Conservation (phyloP, 2,329 filamentous ascomycete genomes). For the Epichloe baconii region DNA sequence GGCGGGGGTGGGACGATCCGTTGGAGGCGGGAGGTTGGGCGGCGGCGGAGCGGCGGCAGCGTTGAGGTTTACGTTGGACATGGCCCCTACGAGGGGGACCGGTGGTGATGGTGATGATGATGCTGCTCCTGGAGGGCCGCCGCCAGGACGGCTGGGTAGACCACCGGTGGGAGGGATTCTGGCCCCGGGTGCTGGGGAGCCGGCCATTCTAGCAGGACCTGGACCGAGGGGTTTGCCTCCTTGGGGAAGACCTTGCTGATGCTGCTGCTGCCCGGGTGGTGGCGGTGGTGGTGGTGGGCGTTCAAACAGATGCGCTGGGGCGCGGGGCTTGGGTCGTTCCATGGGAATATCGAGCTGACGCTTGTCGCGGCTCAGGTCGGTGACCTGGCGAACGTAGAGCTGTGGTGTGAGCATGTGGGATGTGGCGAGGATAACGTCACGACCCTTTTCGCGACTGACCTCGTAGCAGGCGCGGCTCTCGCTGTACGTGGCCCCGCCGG, state of each 20-base stretch:
- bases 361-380: conserved; percentile 64
- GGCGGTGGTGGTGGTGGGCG: conserved; percentile 40
- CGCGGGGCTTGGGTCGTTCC: conserved; percentile 66
- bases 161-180: conserved; percentile 9
- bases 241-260: conserved; percentile 5
- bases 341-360: conserved; percentile 67
- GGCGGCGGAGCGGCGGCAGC: neutral
- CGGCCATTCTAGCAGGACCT: conserved; percentile 2
- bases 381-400: conserved; percentile 70
- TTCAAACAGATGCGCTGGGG: conserved; percentile 79
- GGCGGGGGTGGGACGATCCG: conserved; percentile 9
- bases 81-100: conserved; percentile 41
- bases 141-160: conserved; percentile 12
- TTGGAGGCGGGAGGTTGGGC: neutral
- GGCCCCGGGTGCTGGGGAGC: neutral
- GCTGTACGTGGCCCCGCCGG: conserved; percentile 86
- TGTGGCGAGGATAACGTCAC: conserved; percentile 78
- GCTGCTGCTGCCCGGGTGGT: conserved; percentile 28
- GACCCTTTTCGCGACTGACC: conserved; percentile 54
- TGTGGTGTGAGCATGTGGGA: conserved; percentile 86
- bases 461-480: conserved; percentile 87
- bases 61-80: conserved; percentile 41
- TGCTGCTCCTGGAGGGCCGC: conserved; percentile 6
- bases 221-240: neutral
- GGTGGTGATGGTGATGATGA: neutral